phyloP scores from a whole-genome alignment of 31 red algal genomes.

The Asparagopsis taxiformis region DNA sequence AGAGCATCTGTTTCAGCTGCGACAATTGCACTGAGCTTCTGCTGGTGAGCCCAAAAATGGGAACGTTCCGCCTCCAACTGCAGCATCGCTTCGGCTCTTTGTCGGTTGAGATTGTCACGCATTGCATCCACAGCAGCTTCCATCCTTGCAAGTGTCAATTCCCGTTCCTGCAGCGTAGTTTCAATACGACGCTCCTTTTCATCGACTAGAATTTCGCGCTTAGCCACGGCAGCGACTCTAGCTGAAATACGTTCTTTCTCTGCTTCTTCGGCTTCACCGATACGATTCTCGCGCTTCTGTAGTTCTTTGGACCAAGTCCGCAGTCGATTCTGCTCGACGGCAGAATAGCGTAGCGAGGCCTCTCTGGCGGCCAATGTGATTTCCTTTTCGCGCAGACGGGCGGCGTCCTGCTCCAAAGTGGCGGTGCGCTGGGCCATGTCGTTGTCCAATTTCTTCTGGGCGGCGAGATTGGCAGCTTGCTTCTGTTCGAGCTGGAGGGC shows the following conservation, averaged over 20 bases:
- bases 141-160: slow-evolving; percentile 11
- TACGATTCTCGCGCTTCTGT: slow-evolving; percentile 4
- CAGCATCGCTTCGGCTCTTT: slow-evolving; percentile 13
- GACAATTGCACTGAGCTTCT: slow-evolving; percentile 36
- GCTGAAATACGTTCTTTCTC: slow-evolving; percentile 14
- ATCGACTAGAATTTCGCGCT: slow-evolving; percentile 2
- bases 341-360: slow-evolving; percentile 24
- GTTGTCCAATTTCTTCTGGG: background rate
- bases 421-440: background rate
- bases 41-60: slow-evolving; percentile 50
- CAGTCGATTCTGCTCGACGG: slow-evolving; percentile 21
- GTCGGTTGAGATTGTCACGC: slow-evolving; percentile 6
- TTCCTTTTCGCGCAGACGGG: slow-evolving; percentile 10
- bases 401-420: background rate
- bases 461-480: background rate
- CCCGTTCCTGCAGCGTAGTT: slow-evolving; percentile 11
- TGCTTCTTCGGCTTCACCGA: background rate
- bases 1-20: slow-evolving; percentile 18
- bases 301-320: slow-evolving; percentile 13
- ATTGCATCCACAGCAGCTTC: slow-evolving; percentile 22
- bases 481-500: background rate
- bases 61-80: slow-evolving; percentile 9
- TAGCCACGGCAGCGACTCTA: background rate
- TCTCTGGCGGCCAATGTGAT: slow-evolving; percentile 12
- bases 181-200: slow-evolving; percentile 24